These are phyloP conservation scores for Fragilariopsis cylindrus DNA, from an alignment of 108 stramenopile genomes.

Conservation along the genomic window DNA sequence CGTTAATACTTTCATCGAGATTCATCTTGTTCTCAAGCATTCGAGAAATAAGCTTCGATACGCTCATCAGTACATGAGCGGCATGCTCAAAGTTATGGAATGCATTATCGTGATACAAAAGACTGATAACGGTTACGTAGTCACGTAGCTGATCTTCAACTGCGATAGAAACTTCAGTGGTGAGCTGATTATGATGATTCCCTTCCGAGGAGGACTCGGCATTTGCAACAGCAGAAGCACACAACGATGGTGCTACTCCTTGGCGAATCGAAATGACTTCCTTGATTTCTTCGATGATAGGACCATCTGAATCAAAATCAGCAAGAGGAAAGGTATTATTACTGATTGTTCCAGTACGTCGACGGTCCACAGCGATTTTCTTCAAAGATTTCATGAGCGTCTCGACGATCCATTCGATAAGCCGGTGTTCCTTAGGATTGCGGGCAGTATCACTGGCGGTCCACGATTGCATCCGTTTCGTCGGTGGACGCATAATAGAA, in stretches of 20 bases:
- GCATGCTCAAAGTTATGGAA: constrained; percentile 73
- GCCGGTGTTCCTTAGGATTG: constrained; percentile 11
- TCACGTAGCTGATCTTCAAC: constrained; percentile 28
- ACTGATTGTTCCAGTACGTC: background rate
- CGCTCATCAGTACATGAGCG: constrained; percentile 48
- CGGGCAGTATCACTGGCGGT: background rate
- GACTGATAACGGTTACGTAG: constrained; percentile 27
- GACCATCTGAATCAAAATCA: background rate
- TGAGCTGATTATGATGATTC: background rate
- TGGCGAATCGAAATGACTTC: constrained; percentile 4
- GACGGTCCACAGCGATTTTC: constrained; percentile 6
- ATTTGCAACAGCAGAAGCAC: background rate
- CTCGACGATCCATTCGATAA: constrained; percentile 23
- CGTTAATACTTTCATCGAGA: too few species aligned
- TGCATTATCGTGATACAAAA: constrained; percentile 39
- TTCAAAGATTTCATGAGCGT: background rate
- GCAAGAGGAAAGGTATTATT: background rate
- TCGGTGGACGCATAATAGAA: background rate
- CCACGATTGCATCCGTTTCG: constrained; percentile 1
- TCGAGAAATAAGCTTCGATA: constrained; percentile 25
- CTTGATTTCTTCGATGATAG: background rate
- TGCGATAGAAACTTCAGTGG: constrained; percentile 23
- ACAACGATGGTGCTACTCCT: background rate
- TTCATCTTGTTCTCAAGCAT: constrained; percentile 9
- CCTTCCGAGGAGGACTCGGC: background rate